A percentile compares a stretch with the other conserved stretches of the same genome.
Conservation (phyloP, 2,329 filamentous ascomycete genomes). For the Colletotrichum phormii region DNA sequence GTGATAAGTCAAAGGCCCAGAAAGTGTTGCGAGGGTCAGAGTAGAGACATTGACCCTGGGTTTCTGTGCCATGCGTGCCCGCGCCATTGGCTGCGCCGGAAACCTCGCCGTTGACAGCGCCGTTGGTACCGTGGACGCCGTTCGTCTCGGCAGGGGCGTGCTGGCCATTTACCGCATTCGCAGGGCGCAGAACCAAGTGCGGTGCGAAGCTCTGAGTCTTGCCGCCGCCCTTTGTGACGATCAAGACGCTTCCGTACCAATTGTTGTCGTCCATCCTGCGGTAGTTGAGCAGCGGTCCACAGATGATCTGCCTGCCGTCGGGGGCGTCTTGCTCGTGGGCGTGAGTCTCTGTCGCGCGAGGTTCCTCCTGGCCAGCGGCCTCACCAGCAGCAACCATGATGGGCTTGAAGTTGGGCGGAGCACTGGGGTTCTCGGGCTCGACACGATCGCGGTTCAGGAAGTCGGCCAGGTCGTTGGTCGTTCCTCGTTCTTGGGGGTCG, state of each 20-base stretch:
- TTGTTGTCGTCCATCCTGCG: conserved; percentile 74
- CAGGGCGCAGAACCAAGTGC: conserved; percentile 64
- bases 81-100: conserved; percentile 42
- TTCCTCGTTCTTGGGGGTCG: conserved; percentile 53
- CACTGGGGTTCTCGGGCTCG: conserved; percentile 50
- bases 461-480: conserved; percentile 63
- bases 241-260: conserved; percentile 88
- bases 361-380: conserved; percentile 44
- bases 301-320: conserved; percentile 71
- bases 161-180: conserved; percentile 44
- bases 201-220: conserved; percentile 69
- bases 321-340: conserved; percentile 39
- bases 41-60: conserved; percentile 72
- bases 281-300: conserved; percentile 83
- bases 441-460: conserved; percentile 68
- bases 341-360: conserved; percentile 31
- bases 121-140: conserved; percentile 43
- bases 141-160: conserved; percentile 40
- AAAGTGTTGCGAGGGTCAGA: conserved; percentile 81
- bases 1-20: conserved; percentile 88
- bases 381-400: conserved; percentile 59
- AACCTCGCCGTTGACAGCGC: conserved; percentile 45
- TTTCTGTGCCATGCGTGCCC: conserved; percentile 22
- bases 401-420: conserved; percentile 56
- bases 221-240: conserved; percentile 81